Conservation (phyloP, 768 basidiomycete genomes). For the Trametes gibbosa region DNA sequence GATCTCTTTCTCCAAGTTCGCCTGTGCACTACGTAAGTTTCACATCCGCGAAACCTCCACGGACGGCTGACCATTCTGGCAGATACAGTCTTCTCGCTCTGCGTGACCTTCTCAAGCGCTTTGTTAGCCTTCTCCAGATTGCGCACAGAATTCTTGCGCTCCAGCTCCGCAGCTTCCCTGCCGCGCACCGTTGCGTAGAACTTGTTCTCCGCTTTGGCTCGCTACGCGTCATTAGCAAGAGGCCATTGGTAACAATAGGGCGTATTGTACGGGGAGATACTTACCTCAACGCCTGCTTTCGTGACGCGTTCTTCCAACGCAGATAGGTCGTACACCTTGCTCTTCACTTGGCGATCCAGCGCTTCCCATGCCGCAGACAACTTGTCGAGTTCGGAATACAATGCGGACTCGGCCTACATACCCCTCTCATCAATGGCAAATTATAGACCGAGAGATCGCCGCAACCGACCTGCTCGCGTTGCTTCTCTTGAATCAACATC, state of each 20-base stretch:
- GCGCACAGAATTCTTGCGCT: conserved; percentile 63
- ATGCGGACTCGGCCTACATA: conserved; percentile 61
- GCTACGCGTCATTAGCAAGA: conserved; percentile 43
- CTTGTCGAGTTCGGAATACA: conserved; percentile 84
- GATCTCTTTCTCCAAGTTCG: conserved; percentile 46
- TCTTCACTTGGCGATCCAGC: conserved; percentile 75
- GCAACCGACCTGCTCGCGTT: conserved; percentile 58
- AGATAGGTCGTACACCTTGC: conserved; percentile 81
- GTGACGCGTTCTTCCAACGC: conserved; percentile 69
- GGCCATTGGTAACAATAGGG: background rate
- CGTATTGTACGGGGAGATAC: conserved; percentile 7
- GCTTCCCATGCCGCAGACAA: conserved; percentile 85
- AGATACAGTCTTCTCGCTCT: conserved; percentile 58
- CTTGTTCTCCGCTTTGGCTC: conserved; percentile 95
- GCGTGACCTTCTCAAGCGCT: conserved; percentile 62
- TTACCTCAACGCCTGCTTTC: conserved; percentile 67
- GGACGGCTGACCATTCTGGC: conserved; percentile 54
- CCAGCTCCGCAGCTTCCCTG: conserved; percentile 77
- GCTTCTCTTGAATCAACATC: conserved; percentile 59
- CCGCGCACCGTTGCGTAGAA: conserved; percentile 88
- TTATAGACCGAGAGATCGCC: background rate
- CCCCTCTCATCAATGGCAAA: background rate
- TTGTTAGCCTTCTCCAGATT: conserved; percentile 58
- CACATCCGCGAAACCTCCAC: background rate
- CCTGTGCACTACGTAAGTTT: conserved; percentile 25